phyloP scores from a whole-genome alignment of 495 filamentous ascomycete species.

The Staphylotrichum tortipilum region DNA sequence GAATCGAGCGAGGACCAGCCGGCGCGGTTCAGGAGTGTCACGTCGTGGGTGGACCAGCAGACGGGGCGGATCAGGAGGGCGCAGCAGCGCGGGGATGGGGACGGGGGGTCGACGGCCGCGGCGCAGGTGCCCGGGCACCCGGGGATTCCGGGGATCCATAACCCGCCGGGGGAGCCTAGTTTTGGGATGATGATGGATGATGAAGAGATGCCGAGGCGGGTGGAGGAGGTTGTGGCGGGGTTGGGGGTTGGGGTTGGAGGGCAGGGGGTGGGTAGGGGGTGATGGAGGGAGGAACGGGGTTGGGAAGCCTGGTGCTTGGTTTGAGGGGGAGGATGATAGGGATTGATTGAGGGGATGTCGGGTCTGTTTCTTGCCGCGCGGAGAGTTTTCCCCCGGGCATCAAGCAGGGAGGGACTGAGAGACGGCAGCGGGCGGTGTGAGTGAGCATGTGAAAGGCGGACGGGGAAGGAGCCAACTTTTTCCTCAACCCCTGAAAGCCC shows the following conservation, averaged over 20 bases:
- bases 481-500: no score
- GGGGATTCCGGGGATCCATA: constrained; percentile 24
- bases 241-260: background rate
- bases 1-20: constrained; percentile 39
- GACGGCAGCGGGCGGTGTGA: no score
- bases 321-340: background rate
- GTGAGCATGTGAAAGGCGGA: no score
- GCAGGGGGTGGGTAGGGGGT: background rate
- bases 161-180: constrained; percentile 25
- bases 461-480: no score
- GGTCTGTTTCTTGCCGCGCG: no score
- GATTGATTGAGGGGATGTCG: no score
- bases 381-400: no score
- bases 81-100: constrained; percentile 20
- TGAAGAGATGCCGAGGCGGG: constrained; percentile 22
- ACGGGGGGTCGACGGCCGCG: background rate
- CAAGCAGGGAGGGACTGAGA: no score
- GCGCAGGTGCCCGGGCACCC: constrained; percentile 23
- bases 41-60: constrained; percentile 57
- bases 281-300: background rate
- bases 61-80: constrained; percentile 31
- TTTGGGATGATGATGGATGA: constrained; percentile 31
- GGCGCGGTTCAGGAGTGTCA: constrained; percentile 48
- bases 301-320: no score
- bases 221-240: constrained; percentile 13